phyloP scores from a whole-genome alignment of 768 basidiomycete species.

The Leccinum uliginosum region DNA sequence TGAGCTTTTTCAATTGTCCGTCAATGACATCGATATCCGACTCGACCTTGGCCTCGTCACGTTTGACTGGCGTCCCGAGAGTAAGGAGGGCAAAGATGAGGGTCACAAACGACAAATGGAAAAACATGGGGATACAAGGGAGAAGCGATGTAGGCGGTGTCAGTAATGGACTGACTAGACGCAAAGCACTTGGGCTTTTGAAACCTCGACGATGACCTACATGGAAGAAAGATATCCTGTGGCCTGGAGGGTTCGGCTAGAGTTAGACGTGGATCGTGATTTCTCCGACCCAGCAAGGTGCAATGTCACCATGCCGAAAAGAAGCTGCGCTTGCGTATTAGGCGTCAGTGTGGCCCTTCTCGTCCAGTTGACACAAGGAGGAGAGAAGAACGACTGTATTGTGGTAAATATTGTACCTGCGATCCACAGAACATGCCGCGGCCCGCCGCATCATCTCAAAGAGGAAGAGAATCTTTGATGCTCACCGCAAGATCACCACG shows the following conservation, averaged over 20 bases:
- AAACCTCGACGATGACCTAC: background rate
- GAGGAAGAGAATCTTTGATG: background rate
- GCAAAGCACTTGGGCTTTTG: background rate
- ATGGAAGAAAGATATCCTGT: background rate
- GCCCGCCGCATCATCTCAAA: background rate
- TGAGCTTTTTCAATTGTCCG: background rate
- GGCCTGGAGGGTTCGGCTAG: background rate
- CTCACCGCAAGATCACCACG: background rate
- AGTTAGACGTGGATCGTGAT: background rate
- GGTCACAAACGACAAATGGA: slow-evolving; percentile 8
- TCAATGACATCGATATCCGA: too few species aligned
- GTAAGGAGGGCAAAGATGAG: slow-evolving; percentile 8
- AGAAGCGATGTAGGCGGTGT: background rate
- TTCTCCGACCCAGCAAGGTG: background rate
- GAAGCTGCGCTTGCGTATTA: background rate
- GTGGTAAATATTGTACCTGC: background rate
- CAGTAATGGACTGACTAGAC: background rate
- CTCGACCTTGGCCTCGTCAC: background rate
- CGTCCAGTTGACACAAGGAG: background rate
- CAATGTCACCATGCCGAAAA: background rate
- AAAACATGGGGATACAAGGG: slow-evolving; percentile 3
- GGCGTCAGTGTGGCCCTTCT: background rate
- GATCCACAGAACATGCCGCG: background rate
- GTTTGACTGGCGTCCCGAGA: slow-evolving; percentile 12
- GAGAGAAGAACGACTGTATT: background rate